Base-by-base conservation (phyloP, 2,329 filamentous ascomycete genomes). In the Metarhizium guizhouense region DNA sequence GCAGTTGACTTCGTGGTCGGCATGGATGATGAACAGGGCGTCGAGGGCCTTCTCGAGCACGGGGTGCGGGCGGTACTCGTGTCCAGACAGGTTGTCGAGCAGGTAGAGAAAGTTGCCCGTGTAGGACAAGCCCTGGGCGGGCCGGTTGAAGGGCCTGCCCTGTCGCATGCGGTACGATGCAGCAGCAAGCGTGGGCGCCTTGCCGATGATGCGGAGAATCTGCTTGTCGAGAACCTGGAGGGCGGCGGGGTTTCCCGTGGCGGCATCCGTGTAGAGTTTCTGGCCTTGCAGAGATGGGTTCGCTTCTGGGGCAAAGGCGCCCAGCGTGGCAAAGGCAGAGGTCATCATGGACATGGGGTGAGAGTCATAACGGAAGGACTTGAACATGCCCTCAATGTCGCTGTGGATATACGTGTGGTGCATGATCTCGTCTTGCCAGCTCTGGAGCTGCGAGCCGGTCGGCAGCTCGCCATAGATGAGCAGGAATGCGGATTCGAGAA, bases 1-100 rank as follows among this genome's bases (percentile, higher is more conserved):
- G 62, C 78, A 76, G 60, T 82, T 81, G 64, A 83, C 78, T 57
- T 82, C 81, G 62, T 84, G 80, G 60, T 84, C 81, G 2, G 78
- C 76, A 59, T 81, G 78, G 29, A 83, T 72, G 54, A 82, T 76
- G 61, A 80, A 80, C 3, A 83, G 71, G 6, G 73, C 72, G 54
- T 82, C 77, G 16, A 83, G 67, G n/a, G 74, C 74, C 59, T 72
- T 74, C 51, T 76, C 76, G 7, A 82, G 66, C 4, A 76, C 72
- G 0, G 76, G 73, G 56, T 81, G 74, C 0, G 79, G 78, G 18
- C 66, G 65, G 59, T 76, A 76, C 30, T 76, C 75, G n/a, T 65
- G 62, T 2, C 70, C 71, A 7, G 77, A 77, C 3, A 80, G 70
- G 55, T 80, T 65, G 57, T 81, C 77, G 52, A 81, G 74, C 64